Evolutionary conservation across 768 basidiomycete species (phyloP).

Genomic region (Zangia roseola): DNA sequence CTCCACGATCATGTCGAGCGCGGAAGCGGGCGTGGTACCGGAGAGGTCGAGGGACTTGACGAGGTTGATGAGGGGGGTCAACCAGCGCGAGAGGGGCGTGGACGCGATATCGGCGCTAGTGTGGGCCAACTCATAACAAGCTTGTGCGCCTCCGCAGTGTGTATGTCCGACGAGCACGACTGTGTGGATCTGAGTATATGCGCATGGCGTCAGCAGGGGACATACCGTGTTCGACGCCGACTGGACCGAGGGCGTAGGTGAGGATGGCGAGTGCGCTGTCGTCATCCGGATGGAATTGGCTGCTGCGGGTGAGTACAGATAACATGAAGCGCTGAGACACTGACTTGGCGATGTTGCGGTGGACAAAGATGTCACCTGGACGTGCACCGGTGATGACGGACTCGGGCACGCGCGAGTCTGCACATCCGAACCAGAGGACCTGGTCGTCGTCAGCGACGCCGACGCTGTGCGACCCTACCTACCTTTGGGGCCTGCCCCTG

Average conservation of each 20-base stretch:
- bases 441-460: constrained; percentile 19
- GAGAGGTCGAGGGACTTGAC: constrained; percentile 43
- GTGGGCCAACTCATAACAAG: constrained; percentile 38
- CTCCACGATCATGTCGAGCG: constrained; percentile 48
- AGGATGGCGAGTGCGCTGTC: constrained; percentile 70
- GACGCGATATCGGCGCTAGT: constrained; percentile 27
- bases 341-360: constrained; percentile 89
- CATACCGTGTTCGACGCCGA: constrained; percentile 78
- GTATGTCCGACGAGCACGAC: constrained; percentile 85
- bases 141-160: constrained; percentile 73
- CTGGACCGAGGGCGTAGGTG: constrained; percentile 64
- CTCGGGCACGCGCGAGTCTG: constrained; percentile 89
- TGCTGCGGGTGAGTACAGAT: constrained; percentile 19
- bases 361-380: constrained; percentile 87
- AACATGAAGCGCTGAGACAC: constrained; percentile 13
- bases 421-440: constrained; percentile 82
- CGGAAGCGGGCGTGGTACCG: constrained; percentile 33
- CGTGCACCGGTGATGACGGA: constrained; percentile 66
- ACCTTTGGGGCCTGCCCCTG: constrained; percentile 72
- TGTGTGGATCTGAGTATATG: constrained; percentile 26
- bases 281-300: constrained; percentile 75
- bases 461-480: constrained; percentile 7
- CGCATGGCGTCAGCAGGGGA: constrained; percentile 17
- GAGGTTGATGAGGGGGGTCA: constrained; percentile 62
- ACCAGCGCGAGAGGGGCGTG: constrained; percentile 65